These are phyloP conservation scores for Willaertia magna DNA, from an alignment of 208 protist species.

Conservation along the genomic window DNA sequence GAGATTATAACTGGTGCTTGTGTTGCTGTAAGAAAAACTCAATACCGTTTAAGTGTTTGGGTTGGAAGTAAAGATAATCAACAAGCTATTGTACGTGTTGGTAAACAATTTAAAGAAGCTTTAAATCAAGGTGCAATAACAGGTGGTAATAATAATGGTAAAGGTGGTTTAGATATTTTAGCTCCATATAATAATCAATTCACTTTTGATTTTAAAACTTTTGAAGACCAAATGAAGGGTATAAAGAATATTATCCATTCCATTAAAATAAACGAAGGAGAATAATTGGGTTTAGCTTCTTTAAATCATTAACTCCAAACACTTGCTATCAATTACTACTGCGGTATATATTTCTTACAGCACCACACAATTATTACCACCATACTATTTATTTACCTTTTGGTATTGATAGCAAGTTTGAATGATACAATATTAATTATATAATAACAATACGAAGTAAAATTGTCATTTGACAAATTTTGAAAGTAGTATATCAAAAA, in stretches of 20 bases:
- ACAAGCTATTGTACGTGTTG: not conserved
- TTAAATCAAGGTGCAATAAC: not conserved
- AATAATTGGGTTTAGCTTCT: too few species aligned
- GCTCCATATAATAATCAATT: not conserved
- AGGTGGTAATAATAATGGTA: not conserved
- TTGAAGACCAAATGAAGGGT: not conserved
- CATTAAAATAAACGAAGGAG: not conserved
- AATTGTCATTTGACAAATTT: too few species aligned
- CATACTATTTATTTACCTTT: too few species aligned
- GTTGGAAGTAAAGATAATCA: not conserved
- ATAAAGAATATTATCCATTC: not conserved
- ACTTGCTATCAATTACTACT: too few species aligned
- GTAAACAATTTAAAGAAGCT: not conserved
- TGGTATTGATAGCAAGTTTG: too few species aligned
- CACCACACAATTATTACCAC: too few species aligned
- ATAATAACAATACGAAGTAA: too few species aligned
- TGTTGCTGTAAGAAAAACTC: not conserved
- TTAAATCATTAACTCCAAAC: too few species aligned
- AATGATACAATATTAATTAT: too few species aligned
- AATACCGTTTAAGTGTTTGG: not conserved
- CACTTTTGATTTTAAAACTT: not conserved
- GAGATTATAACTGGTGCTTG: not conserved
- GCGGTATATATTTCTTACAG: too few species aligned
- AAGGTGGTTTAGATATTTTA: not conserved
- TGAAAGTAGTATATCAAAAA: too few species aligned